Base-by-base conservation (phyloP, 495 filamentous ascomycete genomes). In the Aspergillus nanangensis region DNA sequence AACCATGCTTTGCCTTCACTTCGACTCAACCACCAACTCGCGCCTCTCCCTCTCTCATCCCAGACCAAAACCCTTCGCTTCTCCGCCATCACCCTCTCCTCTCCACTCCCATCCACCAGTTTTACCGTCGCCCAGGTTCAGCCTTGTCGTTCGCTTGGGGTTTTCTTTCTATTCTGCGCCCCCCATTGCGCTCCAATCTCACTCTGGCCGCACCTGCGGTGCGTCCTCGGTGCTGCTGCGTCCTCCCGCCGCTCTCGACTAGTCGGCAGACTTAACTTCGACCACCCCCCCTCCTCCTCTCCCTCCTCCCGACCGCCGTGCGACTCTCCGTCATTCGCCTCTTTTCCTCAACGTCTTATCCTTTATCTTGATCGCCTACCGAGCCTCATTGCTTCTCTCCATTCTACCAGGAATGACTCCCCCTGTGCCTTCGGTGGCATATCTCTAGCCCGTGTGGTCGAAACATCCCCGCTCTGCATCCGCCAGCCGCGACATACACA, bases 361-460 rank as follows among this genome's bases (percentile, higher is more conserved):
- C n/a, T n/a, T n/a, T n/a, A n/a, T n/a, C n/a, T n/a, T n/a, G n/a
- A n/a, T n/a, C n/a, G n/a, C n/a, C n/a, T n/a, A n/a, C n/a, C n/a
- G n/a, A n/a, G n/a, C n/a, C n/a, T n/a, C n/a, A n/a, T n/a, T n/a
- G n/a, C n/a, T n/a, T n/a, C n/a, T n/a, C n/a, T 60, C 43, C 44
- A 55, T 57, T 55, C 51, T 57, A 57, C 62, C 66, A 68, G 70
- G 69, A 67, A 74, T 74, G 70, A 71, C 66, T 62, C 51, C 63
- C 61, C 56, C 48, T 60, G 59, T 57, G 48, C 53, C 60, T 62
- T 57, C 65, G 64, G 61, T 70, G 67, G 69, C 64, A 67, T 58
- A 51, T 70, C 65, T 67, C 55, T 74, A 71, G 67, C 64, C 69
- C 63, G 67, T 67, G 69, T 70, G 63, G 65, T 69, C 57, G 54